Evolutionary conservation across 1,139 yeast species (phyloP), one percentile per base, ranked within the genome.

Genomic region (Martiniozyma asiatica): DNA sequence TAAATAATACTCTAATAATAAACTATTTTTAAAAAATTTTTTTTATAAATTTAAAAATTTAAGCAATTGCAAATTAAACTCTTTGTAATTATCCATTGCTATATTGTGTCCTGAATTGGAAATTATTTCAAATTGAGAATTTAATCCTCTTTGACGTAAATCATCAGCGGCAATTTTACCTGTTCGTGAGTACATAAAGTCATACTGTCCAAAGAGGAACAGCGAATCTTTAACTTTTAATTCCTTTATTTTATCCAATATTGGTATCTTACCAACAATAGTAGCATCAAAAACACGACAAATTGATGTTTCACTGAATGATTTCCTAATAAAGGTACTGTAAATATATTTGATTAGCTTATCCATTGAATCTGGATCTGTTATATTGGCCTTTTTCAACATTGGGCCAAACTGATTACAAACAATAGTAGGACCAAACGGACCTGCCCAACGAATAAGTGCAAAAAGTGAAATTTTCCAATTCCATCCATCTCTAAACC

Each of bases 161-260:
- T 52, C 41, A 17, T 60, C 45, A 3, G 58, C 61, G 27, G 73
- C 70, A 34, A 66, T 63, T 8, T 55, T 44, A 1, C 94, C 95
- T 0, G 92, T 89, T 29, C 65, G 68, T 2, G 68, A 59, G 47
- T 80, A 79, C 95, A 85, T 85, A 68, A 89, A 85, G 50, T 85
- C 96, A 41, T 63, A 70, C 41, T 78, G 74, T 0, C 96, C 96
- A 49, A 84, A 85, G 22, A 82, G 51, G 54, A 85, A 63, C 43
- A 70, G 51, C 17, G 68, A 61, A 10, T 38, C 25, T 23, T 69
- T 68, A 17, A 63, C 61, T 22, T 56, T 47, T 20, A 69, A 46
- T 1, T 51, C 42, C n/a, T 32, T 27, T 22, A 77, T 59, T 35
- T 79, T 68, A 47, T 84, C 93, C 39, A 68, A 59, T 35, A 84